These are phyloP conservation scores for Mrakia frigida DNA, from an alignment of 768 basidiomycete species.

Conservation along the genomic window DNA sequence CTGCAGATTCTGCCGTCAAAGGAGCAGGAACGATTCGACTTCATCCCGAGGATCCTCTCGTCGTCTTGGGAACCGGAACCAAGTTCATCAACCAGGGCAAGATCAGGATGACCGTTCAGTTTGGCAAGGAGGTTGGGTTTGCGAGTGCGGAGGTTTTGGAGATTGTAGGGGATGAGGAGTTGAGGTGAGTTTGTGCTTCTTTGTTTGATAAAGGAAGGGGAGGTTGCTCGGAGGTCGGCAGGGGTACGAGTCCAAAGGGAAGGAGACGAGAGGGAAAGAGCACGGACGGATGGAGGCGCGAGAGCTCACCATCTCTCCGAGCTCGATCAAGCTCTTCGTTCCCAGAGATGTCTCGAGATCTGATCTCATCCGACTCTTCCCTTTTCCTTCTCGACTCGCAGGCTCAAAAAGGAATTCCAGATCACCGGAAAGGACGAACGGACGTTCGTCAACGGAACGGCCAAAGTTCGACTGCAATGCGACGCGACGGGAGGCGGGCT, in stretches of 20 bases:
- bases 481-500: slow-evolving; percentile 52
- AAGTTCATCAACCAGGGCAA: slow-evolving; percentile 73
- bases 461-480: slow-evolving; percentile 34
- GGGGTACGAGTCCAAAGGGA: no score
- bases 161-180: slow-evolving; percentile 78
- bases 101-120: slow-evolving; percentile 47
- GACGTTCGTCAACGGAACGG: slow-evolving; percentile 38
- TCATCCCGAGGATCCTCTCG: slow-evolving; percentile 67
- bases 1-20: slow-evolving; percentile 73
- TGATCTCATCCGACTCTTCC: background rate
- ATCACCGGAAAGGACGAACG: slow-evolving; percentile 27
- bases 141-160: slow-evolving; percentile 76
- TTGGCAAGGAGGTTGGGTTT: slow-evolving; percentile 73
- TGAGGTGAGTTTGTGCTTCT: slow-evolving; percentile 41
- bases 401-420: slow-evolving; percentile 76
- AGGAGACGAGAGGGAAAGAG: no score
- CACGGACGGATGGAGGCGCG: no score
- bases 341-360: no score
- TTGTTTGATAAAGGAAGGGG: no score
- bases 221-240: no score
- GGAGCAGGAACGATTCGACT: slow-evolving; percentile 69
- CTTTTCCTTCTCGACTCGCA: slow-evolving; percentile 28
- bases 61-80: slow-evolving; percentile 78
- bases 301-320: no score
- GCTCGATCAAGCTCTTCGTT: no score